A percentile compares a stretch with the other conserved stretches of the same genome.
Conservation (phyloP, 2,329 filamentous ascomycete species). For the Penicillium nordicum region DNA sequence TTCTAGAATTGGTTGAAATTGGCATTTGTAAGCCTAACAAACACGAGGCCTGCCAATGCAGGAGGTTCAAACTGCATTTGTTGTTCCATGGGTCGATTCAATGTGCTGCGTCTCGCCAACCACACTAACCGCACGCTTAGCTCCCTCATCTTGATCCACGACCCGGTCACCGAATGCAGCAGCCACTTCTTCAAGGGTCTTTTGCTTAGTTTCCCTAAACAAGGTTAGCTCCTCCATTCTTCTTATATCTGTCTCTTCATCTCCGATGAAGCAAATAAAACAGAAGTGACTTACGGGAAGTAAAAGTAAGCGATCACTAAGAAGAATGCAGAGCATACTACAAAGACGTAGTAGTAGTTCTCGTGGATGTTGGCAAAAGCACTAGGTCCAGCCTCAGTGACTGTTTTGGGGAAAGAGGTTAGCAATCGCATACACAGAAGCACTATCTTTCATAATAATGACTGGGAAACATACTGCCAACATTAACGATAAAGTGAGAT, state of each 20-base stretch:
- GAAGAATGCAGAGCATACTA: constrained; percentile 52
- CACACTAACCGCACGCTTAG: constrained; percentile 25
- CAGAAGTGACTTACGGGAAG: constrained; percentile 46
- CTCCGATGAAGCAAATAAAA: background rate
- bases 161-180: constrained; percentile 49
- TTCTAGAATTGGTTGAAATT: background rate
- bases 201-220: constrained; percentile 47
- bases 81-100: constrained; percentile 6
- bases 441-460: background rate
- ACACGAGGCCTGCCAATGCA: background rate
- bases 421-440: background rate
- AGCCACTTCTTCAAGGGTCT: constrained; percentile 50
- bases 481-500: constrained; percentile 55
- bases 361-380: constrained; percentile 57
- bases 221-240: background rate
- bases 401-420: constrained; percentile 15
- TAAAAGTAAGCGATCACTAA: constrained; percentile 52
- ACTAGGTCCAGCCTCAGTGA: constrained; percentile 54
- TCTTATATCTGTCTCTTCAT: background rate
- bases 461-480: constrained; percentile 37
- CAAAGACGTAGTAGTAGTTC: constrained; percentile 61
- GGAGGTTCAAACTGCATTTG: background rate
- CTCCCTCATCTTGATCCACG: constrained; percentile 29
- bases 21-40: background rate
- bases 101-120: constrained; percentile 24